Evolutionary conservation across 305 asterid genomes (phyloP).

Genomic region (Fraxinus greggii): DNA sequence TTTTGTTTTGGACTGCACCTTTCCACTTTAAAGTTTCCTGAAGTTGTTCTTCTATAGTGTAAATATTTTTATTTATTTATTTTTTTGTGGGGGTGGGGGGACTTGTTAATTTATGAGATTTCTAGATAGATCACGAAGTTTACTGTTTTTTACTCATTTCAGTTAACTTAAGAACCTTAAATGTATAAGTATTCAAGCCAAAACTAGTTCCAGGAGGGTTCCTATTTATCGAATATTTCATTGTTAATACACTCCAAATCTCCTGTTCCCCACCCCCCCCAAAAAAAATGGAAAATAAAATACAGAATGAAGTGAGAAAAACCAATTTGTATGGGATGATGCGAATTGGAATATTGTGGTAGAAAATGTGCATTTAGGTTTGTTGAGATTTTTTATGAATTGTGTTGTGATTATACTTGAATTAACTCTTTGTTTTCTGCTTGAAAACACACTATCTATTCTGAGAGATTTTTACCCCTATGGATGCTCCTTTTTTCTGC

Average conservation of each 20-base stretch:
- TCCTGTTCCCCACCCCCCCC: neutral
- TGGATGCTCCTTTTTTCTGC: neutral
- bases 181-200: neutral
- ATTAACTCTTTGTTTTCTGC: neutral
- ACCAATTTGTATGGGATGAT: neutral
- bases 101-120: neutral
- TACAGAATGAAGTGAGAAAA: neutral
- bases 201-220: neutral
- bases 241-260: neutral
- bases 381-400: neutral
- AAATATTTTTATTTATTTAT: neutral
- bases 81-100: neutral
- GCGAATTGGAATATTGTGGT: neutral
- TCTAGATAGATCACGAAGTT: neutral
- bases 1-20: neutral
- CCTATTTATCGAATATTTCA: neutral
- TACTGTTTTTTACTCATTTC: neutral
- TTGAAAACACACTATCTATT: neutral
- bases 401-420: neutral
- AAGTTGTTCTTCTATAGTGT: neutral
- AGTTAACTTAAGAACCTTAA: neutral
- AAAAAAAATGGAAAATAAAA: neutral
- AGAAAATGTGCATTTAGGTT: neutral
- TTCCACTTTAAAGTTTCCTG: neutral
- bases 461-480: neutral